phyloP scores from a whole-genome alignment of 164 flowering plant species.

The Kalanchoe fedtschenkoi region DNA sequence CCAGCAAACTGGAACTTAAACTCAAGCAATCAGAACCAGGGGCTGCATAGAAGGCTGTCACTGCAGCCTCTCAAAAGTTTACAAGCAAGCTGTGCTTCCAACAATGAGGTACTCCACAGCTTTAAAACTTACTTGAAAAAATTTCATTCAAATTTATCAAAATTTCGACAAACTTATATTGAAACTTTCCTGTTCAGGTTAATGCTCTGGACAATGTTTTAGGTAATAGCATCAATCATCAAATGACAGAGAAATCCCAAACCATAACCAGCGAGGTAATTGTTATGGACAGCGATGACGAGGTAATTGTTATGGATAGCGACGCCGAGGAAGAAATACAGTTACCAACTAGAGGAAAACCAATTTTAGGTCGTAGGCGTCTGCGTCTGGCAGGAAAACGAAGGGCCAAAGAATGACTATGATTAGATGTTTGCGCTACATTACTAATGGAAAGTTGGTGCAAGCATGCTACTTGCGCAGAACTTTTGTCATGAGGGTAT shows the following conservation, averaged over 20 bases:
- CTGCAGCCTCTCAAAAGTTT: slow-evolving; percentile 10
- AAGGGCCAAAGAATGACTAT: slow-evolving; percentile 15
- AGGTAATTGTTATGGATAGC: slow-evolving; percentile 67
- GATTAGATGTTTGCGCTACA: neutral
- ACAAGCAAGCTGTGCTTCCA: slow-evolving; percentile 5
- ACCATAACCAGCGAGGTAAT: slow-evolving; percentile 23
- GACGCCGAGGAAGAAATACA: slow-evolving; percentile 59
- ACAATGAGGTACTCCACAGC: neutral
- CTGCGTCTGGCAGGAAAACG: slow-evolving; percentile 21
- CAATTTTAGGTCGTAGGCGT: slow-evolving; percentile 27
- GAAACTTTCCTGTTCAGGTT: neutral
- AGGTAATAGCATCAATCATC: slow-evolving; percentile 9
- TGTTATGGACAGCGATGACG: slow-evolving; percentile 81
- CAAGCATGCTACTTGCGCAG: no score
- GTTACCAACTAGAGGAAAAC: slow-evolving; percentile 21
- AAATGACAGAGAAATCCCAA: slow-evolving; percentile 12
- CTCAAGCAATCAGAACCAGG: slow-evolving; percentile 3
- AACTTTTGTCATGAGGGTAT: no score
- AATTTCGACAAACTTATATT: neutral
- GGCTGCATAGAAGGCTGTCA: neutral
- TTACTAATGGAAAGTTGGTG: no score
- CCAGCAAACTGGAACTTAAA: neutral
- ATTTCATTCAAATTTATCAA: neutral
- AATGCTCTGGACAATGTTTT: no score
- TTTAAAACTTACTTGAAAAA: no score